Base-by-base conservation (phyloP, 345 rosid genomes). In the Populus ilicifolia region DNA sequence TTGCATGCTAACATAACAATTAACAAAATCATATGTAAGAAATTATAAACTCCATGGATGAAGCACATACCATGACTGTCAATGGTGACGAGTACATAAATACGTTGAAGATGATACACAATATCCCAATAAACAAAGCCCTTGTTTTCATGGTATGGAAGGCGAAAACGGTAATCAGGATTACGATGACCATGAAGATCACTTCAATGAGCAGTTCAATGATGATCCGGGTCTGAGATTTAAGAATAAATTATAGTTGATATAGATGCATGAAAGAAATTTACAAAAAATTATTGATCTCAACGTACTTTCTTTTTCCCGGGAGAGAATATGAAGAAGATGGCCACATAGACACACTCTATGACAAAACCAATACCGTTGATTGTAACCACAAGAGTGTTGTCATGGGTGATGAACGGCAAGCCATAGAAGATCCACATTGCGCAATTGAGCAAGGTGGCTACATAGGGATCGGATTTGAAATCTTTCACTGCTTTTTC, bases 351-450 rank as follows among this genome's bases (percentile, higher is more conserved):
- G 76, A 66, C 5, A 46, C 81, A 66, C 83, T 94, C 95, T 33
- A 93, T 83, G 71, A 65, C n/a, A 25, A 89, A 80, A n/a, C 97
- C 98, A 30, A 82, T 30, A 17, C 83, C 80, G 74, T 92, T 93
- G 79, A 89, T 90, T 50, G 98, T 93, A 27, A 85, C 18, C 41
- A 92, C 84, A 64, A 90, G 85, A 52, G 84, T 35, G 83, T 88
- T 90, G 69, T 90, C 90, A 0, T 90, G 90, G 25, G 86, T 88
- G 50, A 93, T 91, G 17, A 89, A 38, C 2, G 95, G 98, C 66
- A 90, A 69, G 5, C 97, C 97, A 27, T 92, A 92, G 74, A 92
- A 87, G 7, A 82, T 38, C 98, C 97, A 93, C 88, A 93, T 68
- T 76, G 82, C 77, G 48, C 98, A 93, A 52, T 90, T 93, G 21